A percentile compares a stretch with the other conserved stretches of the same genome.
These are phyloP conservation scores for Margaritispora aquatica DNA, from an alignment of 495 filamentous ascomycete genomes.

Conservation along the genomic window DNA sequence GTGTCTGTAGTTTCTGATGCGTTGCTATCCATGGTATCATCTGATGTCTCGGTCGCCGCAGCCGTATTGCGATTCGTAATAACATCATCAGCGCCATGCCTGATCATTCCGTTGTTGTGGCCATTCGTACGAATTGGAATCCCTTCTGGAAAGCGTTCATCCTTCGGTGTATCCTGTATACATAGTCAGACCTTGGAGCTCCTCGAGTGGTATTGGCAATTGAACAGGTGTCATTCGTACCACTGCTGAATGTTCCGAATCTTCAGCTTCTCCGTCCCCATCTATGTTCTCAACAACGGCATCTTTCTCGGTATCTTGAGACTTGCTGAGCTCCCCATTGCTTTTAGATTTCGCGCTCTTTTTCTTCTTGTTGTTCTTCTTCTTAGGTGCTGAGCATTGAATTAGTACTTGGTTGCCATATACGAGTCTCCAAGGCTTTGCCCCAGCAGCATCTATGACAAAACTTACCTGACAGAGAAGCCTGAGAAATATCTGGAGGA, in stretches of 20 bases:
- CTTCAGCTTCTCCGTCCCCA: conserved; percentile 30
- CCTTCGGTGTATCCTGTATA: conserved; percentile 22
- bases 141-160: conserved; percentile 17
- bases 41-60: conserved; percentile 13
- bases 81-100: conserved; percentile 29
- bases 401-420: conserved; percentile 5
- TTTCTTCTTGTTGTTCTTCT: conserved; percentile 71
- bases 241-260: conserved; percentile 19
- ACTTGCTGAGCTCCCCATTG: conserved; percentile 28
- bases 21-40: conserved; percentile 8
- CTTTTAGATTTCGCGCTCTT: conserved; percentile 35
- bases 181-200: conserved; percentile 10
- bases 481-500: conserved; percentile 21
- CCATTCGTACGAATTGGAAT: conserved; percentile 15
- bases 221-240: conserved; percentile 27
- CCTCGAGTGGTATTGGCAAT: conserved; percentile 2
- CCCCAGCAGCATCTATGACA: neutral
- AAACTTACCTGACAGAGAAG: conserved; percentile 24
- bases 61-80: conserved; percentile 7
- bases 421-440: neutral
- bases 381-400: conserved; percentile 41
- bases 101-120: conserved; percentile 14
- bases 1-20: conserved; percentile 39
- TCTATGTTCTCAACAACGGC: conserved; percentile 28
- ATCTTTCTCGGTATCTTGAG: conserved; percentile 32